A percentile compares a stretch with the other conserved stretches of the same genome.
These are phyloP conservation scores for Phaeosphaeria sp. DNA, from an alignment of 2,329 filamentous ascomycete genomes.

Conservation along the genomic window DNA sequence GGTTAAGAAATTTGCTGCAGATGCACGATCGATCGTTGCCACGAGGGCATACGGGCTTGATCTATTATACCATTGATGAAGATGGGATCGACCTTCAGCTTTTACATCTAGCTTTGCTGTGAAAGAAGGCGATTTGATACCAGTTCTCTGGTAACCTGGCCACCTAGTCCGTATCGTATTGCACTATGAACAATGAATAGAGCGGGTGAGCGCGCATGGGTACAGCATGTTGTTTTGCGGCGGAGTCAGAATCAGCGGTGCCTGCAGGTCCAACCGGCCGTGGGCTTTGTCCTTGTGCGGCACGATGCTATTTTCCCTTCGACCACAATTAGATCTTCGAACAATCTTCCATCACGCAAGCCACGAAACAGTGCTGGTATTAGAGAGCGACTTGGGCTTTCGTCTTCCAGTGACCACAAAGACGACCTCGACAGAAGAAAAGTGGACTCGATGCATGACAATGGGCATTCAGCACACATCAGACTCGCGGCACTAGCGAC, in stretches of 20 bases:
- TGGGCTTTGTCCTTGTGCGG: background rate
- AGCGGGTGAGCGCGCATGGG: slow-evolving; percentile 22
- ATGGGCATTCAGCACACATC: background rate
- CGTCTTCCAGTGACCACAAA: background rate
- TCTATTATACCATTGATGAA: slow-evolving; percentile 11
- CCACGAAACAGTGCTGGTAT: background rate
- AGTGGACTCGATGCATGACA: background rate
- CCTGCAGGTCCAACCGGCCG: background rate
- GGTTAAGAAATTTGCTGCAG: background rate
- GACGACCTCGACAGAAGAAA: background rate
- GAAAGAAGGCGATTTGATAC: slow-evolving; percentile 17
- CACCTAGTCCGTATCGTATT: slow-evolving; percentile 12
- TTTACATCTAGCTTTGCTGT: slow-evolving; percentile 9
- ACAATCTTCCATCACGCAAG: background rate
- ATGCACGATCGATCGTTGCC: background rate
- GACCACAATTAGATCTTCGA: background rate
- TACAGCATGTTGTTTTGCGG: slow-evolving; percentile 15
- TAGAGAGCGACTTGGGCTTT: background rate
- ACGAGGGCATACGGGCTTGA: background rate
- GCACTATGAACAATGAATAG: slow-evolving; percentile 23
- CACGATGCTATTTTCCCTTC: background rate
- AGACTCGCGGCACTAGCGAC: background rate
- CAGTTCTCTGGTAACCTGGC: slow-evolving; percentile 25
- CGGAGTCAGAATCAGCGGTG: slow-evolving; percentile 9
- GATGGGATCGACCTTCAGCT: background rate